Percentiles rank a stretch among this genome's conserved stretches.
These are phyloP conservation scores for Brachypodium distachyon DNA, from an alignment of 202 grass and related monocot genomes.

Conservation along the genomic window DNA sequence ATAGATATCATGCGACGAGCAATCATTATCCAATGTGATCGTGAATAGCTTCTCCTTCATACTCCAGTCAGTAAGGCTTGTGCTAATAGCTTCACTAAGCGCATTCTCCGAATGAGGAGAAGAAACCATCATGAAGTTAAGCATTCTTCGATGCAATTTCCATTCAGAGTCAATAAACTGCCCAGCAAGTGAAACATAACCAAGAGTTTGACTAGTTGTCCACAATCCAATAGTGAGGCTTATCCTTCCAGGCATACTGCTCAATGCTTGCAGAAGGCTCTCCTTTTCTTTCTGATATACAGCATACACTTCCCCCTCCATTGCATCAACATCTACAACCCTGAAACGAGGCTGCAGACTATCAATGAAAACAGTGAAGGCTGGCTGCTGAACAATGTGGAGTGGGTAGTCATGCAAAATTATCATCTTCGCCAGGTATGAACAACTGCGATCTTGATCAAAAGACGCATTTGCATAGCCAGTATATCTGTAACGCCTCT, in stretches of 20 bases:
- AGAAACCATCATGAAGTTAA: conserved; percentile 87
- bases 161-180: conserved; percentile 71
- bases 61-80: conserved; percentile 62
- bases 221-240: conserved; percentile 74
- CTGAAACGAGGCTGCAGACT: conserved; percentile 66
- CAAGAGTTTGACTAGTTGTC: conserved; percentile 75
- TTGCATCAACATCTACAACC: conserved; percentile 40
- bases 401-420: conserved; percentile 77
- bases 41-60: conserved; percentile 74
- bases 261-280: conserved; percentile 38
- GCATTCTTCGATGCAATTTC: conserved; percentile 61
- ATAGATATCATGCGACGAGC: conserved; percentile 76
- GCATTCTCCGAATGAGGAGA: conserved; percentile 82
- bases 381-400: conserved; percentile 66
- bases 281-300: conserved; percentile 69
- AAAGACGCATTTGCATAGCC: conserved; percentile 54
- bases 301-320: conserved; percentile 56
- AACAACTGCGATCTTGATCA: conserved; percentile 61
- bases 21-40: conserved; percentile 75
- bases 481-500: conserved; percentile 67
- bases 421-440: conserved; percentile 62
- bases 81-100: conserved; percentile 64
- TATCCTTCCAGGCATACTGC: conserved; percentile 50
- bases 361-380: conserved; percentile 56
- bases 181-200: conserved; percentile 57